Base-by-base conservation (phyloP, 345 rosid genomes). In the Carallia brachiata region DNA sequence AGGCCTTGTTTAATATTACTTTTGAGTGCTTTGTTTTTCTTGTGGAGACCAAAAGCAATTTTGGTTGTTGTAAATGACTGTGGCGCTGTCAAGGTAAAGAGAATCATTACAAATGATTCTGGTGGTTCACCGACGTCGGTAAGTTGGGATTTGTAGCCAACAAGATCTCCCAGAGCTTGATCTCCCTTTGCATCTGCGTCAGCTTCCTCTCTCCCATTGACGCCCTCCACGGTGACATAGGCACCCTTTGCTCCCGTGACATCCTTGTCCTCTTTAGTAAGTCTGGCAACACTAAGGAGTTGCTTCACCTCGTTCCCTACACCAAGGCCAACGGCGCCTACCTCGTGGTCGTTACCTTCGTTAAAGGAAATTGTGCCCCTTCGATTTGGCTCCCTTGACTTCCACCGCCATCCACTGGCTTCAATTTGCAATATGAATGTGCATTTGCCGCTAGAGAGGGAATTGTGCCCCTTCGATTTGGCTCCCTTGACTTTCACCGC, bases 401-500 rank as follows among this genome's bases (percentile, higher is more conserved):
- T 82, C 92, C 28, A 81, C 87, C 23, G 70, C 63, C 1, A 23
- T 23, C 23, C 23, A 23, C 23, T 23, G 23, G 23, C 23, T 23
- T 23, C 23, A 23, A 78, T 77, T 12, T 90, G 92, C 69, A 92
- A 92, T 70, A 80, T 92, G 96, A 84, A 89, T 61, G 93, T 95
- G 73, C 88, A 81, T 80, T 85, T 90, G 75, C 98, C 97, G 1
- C 74, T 95, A 50, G 83, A 83, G 84, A 88, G 93, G 77, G 99
- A 95, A 69, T 67, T 95, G 36, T 95, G 98, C 48, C 98, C 94
- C 0, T 95, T 92, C 44, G 88, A 95, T 85, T 78, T 95, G 50
- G 99, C 97, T 5, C 99, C 98, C 15, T 96, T 96, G 18, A 96
- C 99, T 4, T 96, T 96, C 15, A 92, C 90, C 13, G 99, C 94